phyloP scores from a whole-genome alignment of 306 rosid species.

The Urtica urens region DNA sequence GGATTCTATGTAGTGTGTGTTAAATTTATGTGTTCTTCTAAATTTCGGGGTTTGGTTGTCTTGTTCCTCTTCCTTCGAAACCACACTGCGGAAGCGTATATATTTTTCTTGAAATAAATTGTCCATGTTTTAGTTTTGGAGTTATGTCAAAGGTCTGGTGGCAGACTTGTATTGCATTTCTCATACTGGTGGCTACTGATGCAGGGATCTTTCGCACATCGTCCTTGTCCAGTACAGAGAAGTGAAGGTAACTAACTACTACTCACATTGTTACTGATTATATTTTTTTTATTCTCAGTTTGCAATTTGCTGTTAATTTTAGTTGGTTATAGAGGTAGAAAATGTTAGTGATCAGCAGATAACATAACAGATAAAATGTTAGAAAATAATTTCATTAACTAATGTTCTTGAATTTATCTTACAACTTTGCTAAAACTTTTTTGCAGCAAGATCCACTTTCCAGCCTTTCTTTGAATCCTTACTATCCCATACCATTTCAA shows the following conservation, averaged over 20 bases:
- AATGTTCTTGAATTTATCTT: conserved; percentile 3
- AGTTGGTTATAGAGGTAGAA: conserved; percentile 38
- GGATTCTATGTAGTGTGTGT: no score
- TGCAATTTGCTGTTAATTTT: no score
- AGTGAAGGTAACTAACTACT: no score
- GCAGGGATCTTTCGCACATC: conserved; percentile 51
- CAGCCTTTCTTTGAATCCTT: conserved; percentile 34
- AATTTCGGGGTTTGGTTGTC: no score
- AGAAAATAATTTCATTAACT: no score
- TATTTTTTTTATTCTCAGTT: conserved; percentile 5
- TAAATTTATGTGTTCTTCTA: no score
- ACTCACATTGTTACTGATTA: no score
- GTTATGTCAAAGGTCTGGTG: conserved; percentile 42
- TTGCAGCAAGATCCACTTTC: conserved; percentile 41
- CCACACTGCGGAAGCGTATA: conserved; percentile 33
- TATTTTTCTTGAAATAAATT: conserved; percentile 31
- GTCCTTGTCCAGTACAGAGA: no score
- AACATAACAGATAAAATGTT: conserved; percentile 46
- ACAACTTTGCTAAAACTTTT: conserved; percentile 15
- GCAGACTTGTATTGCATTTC: conserved; percentile 47
- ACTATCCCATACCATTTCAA: conserved; percentile 24
- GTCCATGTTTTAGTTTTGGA: conserved; percentile 39
- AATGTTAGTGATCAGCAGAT: conserved; percentile 47
- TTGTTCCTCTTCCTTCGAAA: conserved; percentile 25
- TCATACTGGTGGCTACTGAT: conserved; percentile 71